These are phyloP conservation scores for Pichia sp. DNA, from an alignment of 1,139 yeast species.

Conservation along the genomic window DNA sequence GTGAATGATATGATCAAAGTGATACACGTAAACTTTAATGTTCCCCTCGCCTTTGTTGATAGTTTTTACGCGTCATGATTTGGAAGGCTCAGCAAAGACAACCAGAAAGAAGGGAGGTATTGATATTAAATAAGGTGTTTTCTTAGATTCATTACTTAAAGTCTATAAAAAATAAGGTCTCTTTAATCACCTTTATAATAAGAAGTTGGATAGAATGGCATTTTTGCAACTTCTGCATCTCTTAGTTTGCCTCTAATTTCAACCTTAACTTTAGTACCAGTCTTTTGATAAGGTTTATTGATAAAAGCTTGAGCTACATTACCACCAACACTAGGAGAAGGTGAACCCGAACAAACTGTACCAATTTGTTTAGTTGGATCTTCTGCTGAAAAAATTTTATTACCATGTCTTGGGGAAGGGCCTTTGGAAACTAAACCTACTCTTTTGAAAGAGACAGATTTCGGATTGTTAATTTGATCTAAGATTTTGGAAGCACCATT, in stretches of 20 bases:
- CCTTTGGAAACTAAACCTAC: slow-evolving; percentile 73
- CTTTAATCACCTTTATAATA: slow-evolving; percentile 44
- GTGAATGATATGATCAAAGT: no score
- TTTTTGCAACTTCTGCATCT: slow-evolving; percentile 63
- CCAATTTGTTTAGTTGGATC: slow-evolving; percentile 56
- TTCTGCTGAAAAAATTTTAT: slow-evolving; percentile 47
- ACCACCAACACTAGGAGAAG: slow-evolving; percentile 79
- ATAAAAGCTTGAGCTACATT: slow-evolving; percentile 92
- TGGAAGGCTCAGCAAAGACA: no score
- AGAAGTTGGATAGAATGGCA: slow-evolving; percentile 76
- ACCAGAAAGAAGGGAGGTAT: no score
- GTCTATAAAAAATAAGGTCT: not conserved
- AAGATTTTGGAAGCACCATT: slow-evolving; percentile 72
- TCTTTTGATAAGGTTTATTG: slow-evolving; percentile 62
- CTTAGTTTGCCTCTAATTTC: slow-evolving; percentile 80
- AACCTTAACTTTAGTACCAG: slow-evolving; percentile 66
- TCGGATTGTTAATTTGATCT: slow-evolving; percentile 56
- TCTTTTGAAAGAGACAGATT: slow-evolving; percentile 56
- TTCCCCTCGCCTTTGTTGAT: no score
- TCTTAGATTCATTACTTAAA: no score
- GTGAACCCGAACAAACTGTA: slow-evolving; percentile 78
- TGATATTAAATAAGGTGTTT: no score
- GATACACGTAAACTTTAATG: no score
- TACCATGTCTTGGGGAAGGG: slow-evolving; percentile 90
- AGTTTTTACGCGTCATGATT: not conserved